phyloP scores from a whole-genome alignment of 108 stramenopile genomes.

The Bacterosira constricta region DNA sequence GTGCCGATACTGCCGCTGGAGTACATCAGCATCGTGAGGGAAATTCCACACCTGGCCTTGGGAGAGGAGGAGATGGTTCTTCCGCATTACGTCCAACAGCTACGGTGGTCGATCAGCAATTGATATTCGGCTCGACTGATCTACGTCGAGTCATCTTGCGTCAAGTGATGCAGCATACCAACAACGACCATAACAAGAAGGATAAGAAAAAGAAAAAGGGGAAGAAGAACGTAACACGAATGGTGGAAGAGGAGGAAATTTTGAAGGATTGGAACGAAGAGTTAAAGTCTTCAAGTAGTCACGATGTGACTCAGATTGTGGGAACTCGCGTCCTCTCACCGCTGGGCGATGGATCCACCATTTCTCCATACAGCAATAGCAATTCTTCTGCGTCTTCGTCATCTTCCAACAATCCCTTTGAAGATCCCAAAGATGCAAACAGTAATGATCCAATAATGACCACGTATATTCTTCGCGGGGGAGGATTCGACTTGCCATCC shows the following conservation, averaged over 20 bases:
- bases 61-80: too few species aligned
- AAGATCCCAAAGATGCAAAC: too few species aligned
- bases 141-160: slow-evolving; percentile 22
- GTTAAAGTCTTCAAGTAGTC: background rate
- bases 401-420: too few species aligned
- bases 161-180: slow-evolving; percentile 2
- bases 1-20: background rate
- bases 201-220: slow-evolving; percentile 19
- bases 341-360: background rate
- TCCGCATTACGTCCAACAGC: background rate
- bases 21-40: background rate
- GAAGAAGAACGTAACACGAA: slow-evolving; percentile 35
- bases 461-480: slow-evolving; percentile 46
- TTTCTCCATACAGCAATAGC: slow-evolving; percentile 7
- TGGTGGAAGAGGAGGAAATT: slow-evolving; percentile 35
- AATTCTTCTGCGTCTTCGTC: too few species aligned
- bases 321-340: slow-evolving; percentile 6
- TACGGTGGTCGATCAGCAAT: background rate
- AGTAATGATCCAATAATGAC: slow-evolving; percentile 13
- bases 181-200: background rate
- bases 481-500: slow-evolving; percentile 39
- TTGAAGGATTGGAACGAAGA: slow-evolving; percentile 37
- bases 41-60: too few species aligned
- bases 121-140: slow-evolving; percentile 16
- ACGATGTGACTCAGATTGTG: background rate